Evolutionary conservation across 768 basidiomycete genomes (phyloP), one percentile per base, ranked within the genome.

Genomic region (Kwoniella europaea): DNA sequence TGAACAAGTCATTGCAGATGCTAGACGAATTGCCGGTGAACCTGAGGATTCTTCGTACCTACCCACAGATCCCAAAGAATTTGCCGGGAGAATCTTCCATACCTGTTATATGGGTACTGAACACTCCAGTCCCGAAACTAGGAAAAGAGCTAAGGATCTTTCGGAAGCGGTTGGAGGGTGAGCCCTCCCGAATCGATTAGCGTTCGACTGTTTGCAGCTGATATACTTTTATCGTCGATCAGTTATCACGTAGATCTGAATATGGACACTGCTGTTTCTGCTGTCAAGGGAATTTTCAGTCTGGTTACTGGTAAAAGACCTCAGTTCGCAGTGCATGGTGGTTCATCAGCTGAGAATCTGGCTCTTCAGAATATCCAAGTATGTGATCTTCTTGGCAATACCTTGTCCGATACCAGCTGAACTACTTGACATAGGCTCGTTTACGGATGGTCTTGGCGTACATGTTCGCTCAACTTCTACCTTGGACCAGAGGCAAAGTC

Each of bases 21-120:
- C 95, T 0, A 87, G 94, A 35, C 88, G 95, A 55, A 94, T 99
- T 68, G 88, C 87, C 0, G 93, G 95, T 4, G 93, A 96, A 80
- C 87, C 90, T 0, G 90, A 90, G 65, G 89, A 88, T 69, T 96
- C 95, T 1, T 84, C 84, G 1, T 98, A 98, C 80, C 77, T 93
- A 29, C 96, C 97, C 1, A 87, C 88, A 0, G 94, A 99, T 82
- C 89, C 95, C 0, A 88, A 87, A 57, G 97, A 98, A 80, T 94
- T 98, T 76, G 89, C 89, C 29, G 87, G 86, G 64, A 87, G 93
- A 27, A 90, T 98, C 65, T 96, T 99, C 86, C 95, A 98, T 83
- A 96, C 95, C 0, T 97, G 94, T 84, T 99, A 96, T 84, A 98
- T 99, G 97, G 96, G 96, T 5, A 99, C 97, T 0, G 92, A 94